phyloP scores from a whole-genome alignment of 768 basidiomycete species.

The Suillus decipiens region DNA sequence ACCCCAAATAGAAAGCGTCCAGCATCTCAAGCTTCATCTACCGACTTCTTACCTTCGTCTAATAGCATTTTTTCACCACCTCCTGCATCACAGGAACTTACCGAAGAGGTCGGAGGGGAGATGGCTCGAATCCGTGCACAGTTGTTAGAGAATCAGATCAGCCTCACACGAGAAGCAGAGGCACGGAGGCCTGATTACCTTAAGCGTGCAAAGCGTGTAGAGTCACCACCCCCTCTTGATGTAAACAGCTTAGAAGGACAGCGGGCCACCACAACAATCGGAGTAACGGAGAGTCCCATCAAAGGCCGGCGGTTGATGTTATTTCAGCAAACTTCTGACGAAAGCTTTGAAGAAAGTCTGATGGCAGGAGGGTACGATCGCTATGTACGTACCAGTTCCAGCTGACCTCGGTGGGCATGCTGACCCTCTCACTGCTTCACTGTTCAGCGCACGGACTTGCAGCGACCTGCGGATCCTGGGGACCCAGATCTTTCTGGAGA shows the following conservation, averaged over 20 bases:
- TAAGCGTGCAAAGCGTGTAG: slow-evolving; percentile 54
- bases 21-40: slow-evolving; percentile 3
- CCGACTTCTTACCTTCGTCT: slow-evolving; percentile 10
- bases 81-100: slow-evolving; percentile 6
- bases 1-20: slow-evolving; percentile 4
- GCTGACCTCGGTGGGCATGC: slow-evolving; percentile 9
- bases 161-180: slow-evolving; percentile 56
- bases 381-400: slow-evolving; percentile 52
- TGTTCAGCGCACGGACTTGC: slow-evolving; percentile 26
- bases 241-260: slow-evolving; percentile 23
- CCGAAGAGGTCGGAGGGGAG: slow-evolving; percentile 49
- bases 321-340: slow-evolving; percentile 81
- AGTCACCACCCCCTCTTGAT: slow-evolving; percentile 33
- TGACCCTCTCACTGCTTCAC: slow-evolving; percentile 17
- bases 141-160: slow-evolving; percentile 49
- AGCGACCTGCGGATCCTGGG: slow-evolving; percentile 22
- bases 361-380: slow-evolving; percentile 82
- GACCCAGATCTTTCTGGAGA: slow-evolving; percentile 16
- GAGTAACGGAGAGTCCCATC: slow-evolving; percentile 67
- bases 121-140: slow-evolving; percentile 60
- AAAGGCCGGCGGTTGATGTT: slow-evolving; percentile 74
- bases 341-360: slow-evolving; percentile 82
- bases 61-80: slow-evolving; percentile 31
- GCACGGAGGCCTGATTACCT: slow-evolving; percentile 72
- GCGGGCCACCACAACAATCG: slow-evolving; percentile 39